Conservation (phyloP, 306 rosid species). For the Herpetospermum pedunculosum region DNA sequence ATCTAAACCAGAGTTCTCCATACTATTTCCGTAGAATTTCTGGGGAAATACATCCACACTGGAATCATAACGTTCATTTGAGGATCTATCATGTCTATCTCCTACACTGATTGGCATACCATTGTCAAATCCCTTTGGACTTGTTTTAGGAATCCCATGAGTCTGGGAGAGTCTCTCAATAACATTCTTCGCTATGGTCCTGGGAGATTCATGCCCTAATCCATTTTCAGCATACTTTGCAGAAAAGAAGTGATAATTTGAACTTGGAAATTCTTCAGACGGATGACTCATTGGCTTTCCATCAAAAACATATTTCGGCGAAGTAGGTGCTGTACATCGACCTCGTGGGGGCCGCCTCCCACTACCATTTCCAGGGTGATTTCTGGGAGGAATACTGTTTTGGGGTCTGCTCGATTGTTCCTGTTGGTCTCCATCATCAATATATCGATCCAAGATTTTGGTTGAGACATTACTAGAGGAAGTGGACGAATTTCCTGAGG, state of each 20-base stretch:
- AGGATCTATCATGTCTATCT: conserved; percentile 56
- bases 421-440: conserved; percentile 86
- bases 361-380: conserved; percentile 29
- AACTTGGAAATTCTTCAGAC: conserved; percentile 50
- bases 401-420: conserved; percentile 33
- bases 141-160: conserved; percentile 31
- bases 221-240: conserved; percentile 59
- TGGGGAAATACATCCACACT: conserved; percentile 31
- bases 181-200: conserved; percentile 86
- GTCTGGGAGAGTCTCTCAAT: conserved; percentile 79
- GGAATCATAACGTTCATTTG: conserved; percentile 34
- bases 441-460: conserved; percentile 68
- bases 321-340: conserved; percentile 57
- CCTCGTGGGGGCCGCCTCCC: conserved; percentile 60
- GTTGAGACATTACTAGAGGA: conserved; percentile 64
- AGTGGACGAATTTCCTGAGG: conserved; percentile 68
- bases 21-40: conserved; percentile 29
- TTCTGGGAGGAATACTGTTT: conserved; percentile 26
- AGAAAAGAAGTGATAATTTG: conserved; percentile 32
- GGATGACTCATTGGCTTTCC: conserved; percentile 49
- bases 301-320: conserved; percentile 41
- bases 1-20: conserved; percentile 20
- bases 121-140: conserved; percentile 30
- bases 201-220: conserved; percentile 68
- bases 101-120: conserved; percentile 65